A percentile compares a stretch with the other conserved stretches of the same genome.
Evolutionary conservation across 768 basidiomycete genomes (phyloP).

Genomic region (Panaeolus cyanescens): DNA sequence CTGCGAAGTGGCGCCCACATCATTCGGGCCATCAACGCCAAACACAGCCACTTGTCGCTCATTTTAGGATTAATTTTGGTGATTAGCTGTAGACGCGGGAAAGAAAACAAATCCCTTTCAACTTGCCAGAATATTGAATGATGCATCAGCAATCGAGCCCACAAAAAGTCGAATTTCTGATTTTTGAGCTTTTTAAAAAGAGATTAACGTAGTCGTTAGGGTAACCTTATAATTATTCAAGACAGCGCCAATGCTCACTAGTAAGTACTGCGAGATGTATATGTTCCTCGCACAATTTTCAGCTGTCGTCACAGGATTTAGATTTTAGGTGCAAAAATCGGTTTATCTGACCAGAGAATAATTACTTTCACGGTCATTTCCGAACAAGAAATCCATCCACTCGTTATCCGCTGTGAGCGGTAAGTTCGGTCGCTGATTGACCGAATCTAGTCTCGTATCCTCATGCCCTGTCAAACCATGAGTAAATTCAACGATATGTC

Average conservation of each 20-base stretch:
- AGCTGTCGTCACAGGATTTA: too few species aligned
- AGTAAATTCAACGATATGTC: neutral
- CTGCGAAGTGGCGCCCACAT: neutral
- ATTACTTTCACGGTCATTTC: neutral
- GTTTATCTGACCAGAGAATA: neutral
- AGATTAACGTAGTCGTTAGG: too few species aligned
- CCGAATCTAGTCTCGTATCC: neutral
- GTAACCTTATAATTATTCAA: too few species aligned
- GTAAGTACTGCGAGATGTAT: too few species aligned
- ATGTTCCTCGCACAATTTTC: too few species aligned
- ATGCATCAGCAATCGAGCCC: too few species aligned
- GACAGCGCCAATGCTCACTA: too few species aligned
- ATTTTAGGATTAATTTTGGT: neutral
- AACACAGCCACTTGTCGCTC: constrained; percentile 1
- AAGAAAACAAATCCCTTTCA: too few species aligned
- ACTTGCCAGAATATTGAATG: too few species aligned
- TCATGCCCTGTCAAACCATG: neutral
- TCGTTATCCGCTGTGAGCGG: neutral
- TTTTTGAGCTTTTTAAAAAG: too few species aligned
- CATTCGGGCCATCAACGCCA: neutral
- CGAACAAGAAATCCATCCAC: neutral
- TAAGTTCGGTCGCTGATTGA: neutral
- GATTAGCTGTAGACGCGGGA: neutral
- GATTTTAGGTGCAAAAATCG: too few species aligned
- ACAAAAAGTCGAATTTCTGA: too few species aligned